Evolutionary conservation across 805 yeast genomes (phyloP), one percentile per base, ranked within the genome.

Genomic region (Yarrowia osloensis): DNA sequence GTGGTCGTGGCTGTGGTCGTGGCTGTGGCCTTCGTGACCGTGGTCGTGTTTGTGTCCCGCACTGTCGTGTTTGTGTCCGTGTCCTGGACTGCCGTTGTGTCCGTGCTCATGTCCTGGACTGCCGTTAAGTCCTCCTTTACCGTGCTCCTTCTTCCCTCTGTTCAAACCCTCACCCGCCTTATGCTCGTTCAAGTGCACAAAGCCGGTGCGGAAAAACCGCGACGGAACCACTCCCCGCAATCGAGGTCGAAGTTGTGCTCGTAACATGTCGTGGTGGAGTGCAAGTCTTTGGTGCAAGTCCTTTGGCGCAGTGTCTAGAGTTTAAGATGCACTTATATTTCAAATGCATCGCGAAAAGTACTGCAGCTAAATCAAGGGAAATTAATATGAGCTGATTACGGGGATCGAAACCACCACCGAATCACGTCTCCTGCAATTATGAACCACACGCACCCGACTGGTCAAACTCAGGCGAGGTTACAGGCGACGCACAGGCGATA

Each of bases 1-100:
- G 55, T 69, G 70, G 19, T 33, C 15, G 50, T 69, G 70, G n/a
- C 17, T 3, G 44, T 70, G 72, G 17, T 40, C 22, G 33, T 70
- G 70, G 7, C n/a, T n/a, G n/a, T n/a, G n/a, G n/a, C n/a, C n/a
- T n/a, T 42, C 37, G 31, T 67, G 70, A 17, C n/a, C n/a, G 22
- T 68, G 69, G n/a, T 42, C 65, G 24, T 66, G 68, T 8, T 29
- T 29, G 26, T 67, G 62, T 15, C 39, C 57, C 1, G 13, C 21
- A 21, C 35, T 29, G 33, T 37, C 42, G 31, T 54, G 61, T 8
- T 26, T 19, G 33, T 52, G 55, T 29, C 22, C 33, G n/a, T 47
- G 47, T 1, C 28, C 15, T 1, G 7, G 6, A 35, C 9, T 19
- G n/a, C 13, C n/a, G 12, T 29, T 22, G 37, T 31, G 55, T 49